Percentiles rank a stretch among this genome's conserved stretches.
These are phyloP conservation scores for Euphorbia pulcherrima DNA, from an alignment of 345 rosid species.

Conservation along the genomic window DNA sequence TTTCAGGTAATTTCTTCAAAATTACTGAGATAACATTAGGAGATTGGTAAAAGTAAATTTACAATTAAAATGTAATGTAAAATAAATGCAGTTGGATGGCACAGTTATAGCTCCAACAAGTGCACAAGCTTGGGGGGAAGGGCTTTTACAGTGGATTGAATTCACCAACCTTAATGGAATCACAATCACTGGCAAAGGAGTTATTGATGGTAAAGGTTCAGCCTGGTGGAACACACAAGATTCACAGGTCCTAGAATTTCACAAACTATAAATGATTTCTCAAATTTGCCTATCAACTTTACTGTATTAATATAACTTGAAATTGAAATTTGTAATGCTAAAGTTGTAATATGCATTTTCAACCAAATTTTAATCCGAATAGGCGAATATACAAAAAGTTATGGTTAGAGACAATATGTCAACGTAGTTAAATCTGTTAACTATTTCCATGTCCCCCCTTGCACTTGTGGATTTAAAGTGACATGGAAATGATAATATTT, in stretches of 20 bases:
- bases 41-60: background rate
- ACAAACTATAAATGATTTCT: background rate
- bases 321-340: no score
- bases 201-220: slow-evolving; percentile 78
- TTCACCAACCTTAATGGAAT: slow-evolving; percentile 58
- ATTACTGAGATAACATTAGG: no score
- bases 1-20: slow-evolving; percentile 51
- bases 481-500: no score
- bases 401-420: no score
- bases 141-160: slow-evolving; percentile 71
- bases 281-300: no score
- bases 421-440: no score
- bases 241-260: slow-evolving; percentile 16
- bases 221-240: slow-evolving; percentile 66
- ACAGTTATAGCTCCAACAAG: slow-evolving; percentile 70
- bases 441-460: no score
- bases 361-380: no score
- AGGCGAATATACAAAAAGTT: no score
- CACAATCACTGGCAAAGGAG: slow-evolving; percentile 63
- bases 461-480: no score
- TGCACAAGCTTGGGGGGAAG: slow-evolving; percentile 59
- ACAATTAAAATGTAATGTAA: background rate
- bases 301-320: no score
- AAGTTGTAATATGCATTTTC: no score
- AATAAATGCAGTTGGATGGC: slow-evolving; percentile 62